phyloP scores from a whole-genome alignment of 163 green algal species.

The Chlorella variabilis region DNA sequence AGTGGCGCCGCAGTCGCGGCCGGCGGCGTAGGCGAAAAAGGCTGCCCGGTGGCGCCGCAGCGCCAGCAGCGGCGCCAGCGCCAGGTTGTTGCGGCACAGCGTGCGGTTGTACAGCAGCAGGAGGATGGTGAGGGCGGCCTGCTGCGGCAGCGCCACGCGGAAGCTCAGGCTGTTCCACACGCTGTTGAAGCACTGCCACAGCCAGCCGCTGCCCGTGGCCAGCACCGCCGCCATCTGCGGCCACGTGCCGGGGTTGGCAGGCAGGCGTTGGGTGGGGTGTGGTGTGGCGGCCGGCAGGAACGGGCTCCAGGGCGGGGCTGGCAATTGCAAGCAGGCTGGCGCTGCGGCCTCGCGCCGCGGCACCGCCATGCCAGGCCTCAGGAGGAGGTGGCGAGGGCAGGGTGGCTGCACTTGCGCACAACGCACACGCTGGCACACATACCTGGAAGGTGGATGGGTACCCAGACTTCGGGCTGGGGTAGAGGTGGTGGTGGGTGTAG shows the following conservation, averaged over 20 bases:
- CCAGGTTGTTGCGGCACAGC: slow-evolving; percentile 11
- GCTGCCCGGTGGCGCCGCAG: background rate
- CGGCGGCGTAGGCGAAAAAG: background rate
- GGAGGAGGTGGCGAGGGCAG: too few species aligned
- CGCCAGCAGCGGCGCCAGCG: background rate
- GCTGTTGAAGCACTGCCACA: slow-evolving; percentile 26
- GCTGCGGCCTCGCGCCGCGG: too few species aligned
- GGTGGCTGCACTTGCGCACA: too few species aligned
- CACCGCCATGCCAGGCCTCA: too few species aligned
- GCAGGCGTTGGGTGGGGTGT: background rate
- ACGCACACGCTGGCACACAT: too few species aligned
- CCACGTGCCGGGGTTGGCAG: too few species aligned
- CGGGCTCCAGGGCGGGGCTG: too few species aligned
- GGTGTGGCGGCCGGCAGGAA: background rate
- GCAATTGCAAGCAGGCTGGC: too few species aligned
- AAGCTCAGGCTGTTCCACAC: slow-evolving; percentile 15
- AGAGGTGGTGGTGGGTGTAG: slow-evolving; percentile 15
- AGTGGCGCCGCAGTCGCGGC: background rate
- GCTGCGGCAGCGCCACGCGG: slow-evolving; percentile 8
- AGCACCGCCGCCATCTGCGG: slow-evolving; percentile 24
- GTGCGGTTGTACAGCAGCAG: slow-evolving; percentile 32
- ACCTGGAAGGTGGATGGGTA: background rate
- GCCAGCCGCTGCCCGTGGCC: slow-evolving; percentile 15
- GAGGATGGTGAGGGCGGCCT: slow-evolving; percentile 10
- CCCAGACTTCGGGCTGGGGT: too few species aligned